Evolutionary conservation across 2,329 filamentous ascomycete species (phyloP).

Genomic region (Trichoderma gracile): DNA sequence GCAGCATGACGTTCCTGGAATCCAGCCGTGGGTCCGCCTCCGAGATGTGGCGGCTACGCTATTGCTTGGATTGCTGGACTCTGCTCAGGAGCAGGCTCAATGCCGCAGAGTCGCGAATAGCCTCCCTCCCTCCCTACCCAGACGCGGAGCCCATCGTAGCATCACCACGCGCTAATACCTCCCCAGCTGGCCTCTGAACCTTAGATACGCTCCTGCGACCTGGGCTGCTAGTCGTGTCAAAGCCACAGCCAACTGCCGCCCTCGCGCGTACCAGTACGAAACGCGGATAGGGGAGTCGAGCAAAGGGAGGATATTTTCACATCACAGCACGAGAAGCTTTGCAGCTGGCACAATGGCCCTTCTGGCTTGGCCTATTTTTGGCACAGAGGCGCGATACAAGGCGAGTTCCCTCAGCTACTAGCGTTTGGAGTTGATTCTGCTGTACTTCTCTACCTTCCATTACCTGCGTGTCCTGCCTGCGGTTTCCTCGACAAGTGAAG

Average conservation of each 20-base stretch:
- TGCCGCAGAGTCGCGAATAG: slow-evolving; percentile 9
- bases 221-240: slow-evolving; percentile 10
- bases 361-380: slow-evolving; percentile 11
- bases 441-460: no score
- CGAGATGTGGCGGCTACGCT: slow-evolving; percentile 16
- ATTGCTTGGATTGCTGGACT: not conserved
- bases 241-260: slow-evolving; percentile 9
- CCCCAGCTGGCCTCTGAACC: slow-evolving; percentile 12
- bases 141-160: slow-evolving; percentile 6
- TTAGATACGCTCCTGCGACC: slow-evolving; percentile 12
- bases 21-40: slow-evolving; percentile 10
- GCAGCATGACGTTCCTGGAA: slow-evolving; percentile 12
- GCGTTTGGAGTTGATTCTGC: no score
- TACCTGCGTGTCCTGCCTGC: not conserved
- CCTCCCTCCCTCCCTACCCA: slow-evolving; percentile 11
- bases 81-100: slow-evolving; percentile 4
- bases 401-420: slow-evolving; percentile 4
- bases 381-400: slow-evolving; percentile 15
- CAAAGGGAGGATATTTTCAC: not conserved
- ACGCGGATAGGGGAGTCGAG: not conserved
- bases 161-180: slow-evolving; percentile 5
- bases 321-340: not conserved
- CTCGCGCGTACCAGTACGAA: slow-evolving; percentile 20
- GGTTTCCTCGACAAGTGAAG: not conserved
- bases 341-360: not conserved